phyloP scores from a whole-genome alignment of 768 basidiomycete genomes.

The Lanmaoa pseudosensibilis region DNA sequence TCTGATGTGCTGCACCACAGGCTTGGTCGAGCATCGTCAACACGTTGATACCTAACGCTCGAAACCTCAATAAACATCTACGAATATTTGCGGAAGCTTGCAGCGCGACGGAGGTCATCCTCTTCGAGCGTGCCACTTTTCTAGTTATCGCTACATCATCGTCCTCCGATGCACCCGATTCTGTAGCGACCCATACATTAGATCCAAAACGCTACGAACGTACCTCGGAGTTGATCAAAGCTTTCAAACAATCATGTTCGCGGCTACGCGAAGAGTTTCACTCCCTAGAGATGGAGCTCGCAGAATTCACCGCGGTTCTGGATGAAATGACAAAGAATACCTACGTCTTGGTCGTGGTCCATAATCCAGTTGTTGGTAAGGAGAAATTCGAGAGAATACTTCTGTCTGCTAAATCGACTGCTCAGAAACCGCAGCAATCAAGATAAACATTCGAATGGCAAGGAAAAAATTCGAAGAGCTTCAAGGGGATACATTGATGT shows the following conservation, averaged over 20 bases:
- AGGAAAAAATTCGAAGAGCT: constrained; percentile 88
- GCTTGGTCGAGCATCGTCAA: constrained; percentile 99
- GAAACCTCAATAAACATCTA: constrained; percentile 85
- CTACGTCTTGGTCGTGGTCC: constrained; percentile 86
- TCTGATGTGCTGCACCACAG: constrained; percentile 41
- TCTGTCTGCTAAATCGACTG: neutral
- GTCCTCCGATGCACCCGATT: constrained; percentile 39
- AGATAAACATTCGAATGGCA: constrained; percentile 84
- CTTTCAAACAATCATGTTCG: constrained; percentile 90
- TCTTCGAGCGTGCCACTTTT: constrained; percentile 97
- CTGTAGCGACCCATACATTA: constrained; percentile 45
- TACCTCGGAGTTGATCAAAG: constrained; percentile 91
- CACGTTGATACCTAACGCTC: constrained; percentile 91
- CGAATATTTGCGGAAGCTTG: constrained; percentile 84
- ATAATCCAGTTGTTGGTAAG: constrained; percentile 85
- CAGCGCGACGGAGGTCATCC: constrained; percentile 88
- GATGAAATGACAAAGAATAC: constrained; percentile 94
- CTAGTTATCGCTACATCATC: constrained; percentile 90
- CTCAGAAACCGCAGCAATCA: constrained; percentile 83
- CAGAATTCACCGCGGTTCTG: constrained; percentile 84
- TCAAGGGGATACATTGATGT: constrained; percentile 63
- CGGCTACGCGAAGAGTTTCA: constrained; percentile 84
- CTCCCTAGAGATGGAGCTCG: constrained; percentile 81
- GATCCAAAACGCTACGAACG: constrained; percentile 78
- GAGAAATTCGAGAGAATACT: constrained; percentile 1